phyloP scores from a whole-genome alignment of 192 early-diverging fungal species.

The Chytriomyces hyalinus region DNA sequence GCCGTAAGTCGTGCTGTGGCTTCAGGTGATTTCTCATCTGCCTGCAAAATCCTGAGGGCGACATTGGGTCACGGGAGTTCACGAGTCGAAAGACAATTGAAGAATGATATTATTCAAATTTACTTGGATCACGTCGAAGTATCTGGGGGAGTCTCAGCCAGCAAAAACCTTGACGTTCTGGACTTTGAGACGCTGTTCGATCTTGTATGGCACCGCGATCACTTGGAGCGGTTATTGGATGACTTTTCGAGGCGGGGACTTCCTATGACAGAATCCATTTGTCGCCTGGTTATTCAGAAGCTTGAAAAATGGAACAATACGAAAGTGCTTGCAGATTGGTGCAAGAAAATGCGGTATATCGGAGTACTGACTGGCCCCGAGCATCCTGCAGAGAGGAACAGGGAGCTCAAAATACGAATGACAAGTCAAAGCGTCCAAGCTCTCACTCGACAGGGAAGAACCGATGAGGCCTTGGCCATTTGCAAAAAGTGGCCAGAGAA shows the following conservation, averaged over 20 bases:
- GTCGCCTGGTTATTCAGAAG: not conserved
- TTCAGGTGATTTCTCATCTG: not conserved
- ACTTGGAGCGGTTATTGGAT: not conserved
- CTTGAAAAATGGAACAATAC: not conserved
- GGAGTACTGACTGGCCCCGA: not conserved
- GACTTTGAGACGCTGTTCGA: constrained; percentile 20
- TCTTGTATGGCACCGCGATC: not conserved
- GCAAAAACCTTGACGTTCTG: not conserved
- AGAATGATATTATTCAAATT: not conserved
- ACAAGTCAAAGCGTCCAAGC: not conserved
- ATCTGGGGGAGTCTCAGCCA: not conserved
- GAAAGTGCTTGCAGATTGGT: not conserved
- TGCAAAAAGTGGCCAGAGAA: not conserved
- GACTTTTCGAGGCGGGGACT: not conserved
- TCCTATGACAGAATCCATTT: not conserved
- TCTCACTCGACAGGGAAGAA: not conserved
- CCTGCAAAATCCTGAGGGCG: not conserved
- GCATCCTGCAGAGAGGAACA: not conserved
- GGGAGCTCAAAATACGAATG: not conserved
- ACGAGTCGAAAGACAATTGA: not conserved
- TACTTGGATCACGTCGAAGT: not conserved
- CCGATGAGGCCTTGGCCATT: constrained; percentile 1
- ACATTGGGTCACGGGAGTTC: not conserved
- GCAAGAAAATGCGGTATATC: not conserved
- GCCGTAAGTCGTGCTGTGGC: not conserved